Evolutionary conservation across 306 rosid species (phyloP).

Genomic region (Coriaria nepalensis): DNA sequence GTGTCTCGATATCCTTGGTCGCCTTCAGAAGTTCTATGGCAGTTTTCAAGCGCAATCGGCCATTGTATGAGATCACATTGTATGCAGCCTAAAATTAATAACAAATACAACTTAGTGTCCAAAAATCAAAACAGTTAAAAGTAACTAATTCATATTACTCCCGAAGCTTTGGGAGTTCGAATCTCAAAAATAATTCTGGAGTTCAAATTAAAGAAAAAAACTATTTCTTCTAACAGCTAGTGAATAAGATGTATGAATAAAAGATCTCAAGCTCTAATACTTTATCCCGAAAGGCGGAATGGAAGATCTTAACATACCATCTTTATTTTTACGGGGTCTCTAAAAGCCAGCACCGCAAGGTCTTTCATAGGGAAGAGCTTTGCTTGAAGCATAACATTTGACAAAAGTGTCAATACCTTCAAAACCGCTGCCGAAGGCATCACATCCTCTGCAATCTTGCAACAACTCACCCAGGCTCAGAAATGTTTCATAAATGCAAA

Average conservation of each 20-base stretch:
- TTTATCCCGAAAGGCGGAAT: conserved; percentile 2
- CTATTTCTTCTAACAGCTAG: no score
- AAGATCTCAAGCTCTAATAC: no score
- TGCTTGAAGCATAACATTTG: conserved; percentile 60
- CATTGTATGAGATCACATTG: conserved; percentile 64
- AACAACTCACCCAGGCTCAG: conserved; percentile 27
- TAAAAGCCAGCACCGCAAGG: conserved; percentile 43
- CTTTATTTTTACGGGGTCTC: conserved; percentile 66
- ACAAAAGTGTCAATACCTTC: conserved; percentile 41
- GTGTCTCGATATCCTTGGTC: conserved; percentile 51
- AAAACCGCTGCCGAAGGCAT: conserved; percentile 45
- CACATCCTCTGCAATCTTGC: conserved; percentile 74
- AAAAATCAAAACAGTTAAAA: no score
- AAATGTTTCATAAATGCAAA: conserved; percentile 6
- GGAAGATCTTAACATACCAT: conserved; percentile 36
- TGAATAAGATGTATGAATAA: no score
- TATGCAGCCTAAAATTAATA: conserved; percentile 43
- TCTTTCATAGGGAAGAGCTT: conserved; percentile 66
- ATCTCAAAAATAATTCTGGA: no score
- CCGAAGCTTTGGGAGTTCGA: no score
- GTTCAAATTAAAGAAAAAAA: no score
- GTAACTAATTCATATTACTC: no score
- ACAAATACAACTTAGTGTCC: background rate
- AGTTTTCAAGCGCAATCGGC: conserved; percentile 45
- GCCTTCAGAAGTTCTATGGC: conserved; percentile 57